Conservation (phyloP, 2,329 filamentous ascomycete genomes). For the Hymenoscyphus albidus region DNA sequence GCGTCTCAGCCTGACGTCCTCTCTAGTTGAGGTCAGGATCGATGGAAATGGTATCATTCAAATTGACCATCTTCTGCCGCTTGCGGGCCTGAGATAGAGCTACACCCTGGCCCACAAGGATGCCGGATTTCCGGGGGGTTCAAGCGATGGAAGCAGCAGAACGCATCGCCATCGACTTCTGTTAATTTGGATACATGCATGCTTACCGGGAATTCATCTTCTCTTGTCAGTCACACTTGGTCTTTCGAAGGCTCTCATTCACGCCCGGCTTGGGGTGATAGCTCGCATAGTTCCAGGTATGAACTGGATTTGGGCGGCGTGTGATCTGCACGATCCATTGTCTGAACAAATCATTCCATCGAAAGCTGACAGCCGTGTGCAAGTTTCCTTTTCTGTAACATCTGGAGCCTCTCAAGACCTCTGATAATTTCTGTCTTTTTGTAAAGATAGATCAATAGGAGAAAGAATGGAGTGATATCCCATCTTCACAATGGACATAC, state of each 20-base stretch:
- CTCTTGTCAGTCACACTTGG: not conserved
- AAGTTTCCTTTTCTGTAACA: not conserved
- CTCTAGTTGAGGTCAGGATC: no score
- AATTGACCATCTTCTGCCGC: not conserved
- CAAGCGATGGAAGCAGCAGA: not conserved
- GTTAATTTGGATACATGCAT: not conserved
- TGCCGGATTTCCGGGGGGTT: not conserved
- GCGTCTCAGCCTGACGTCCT: no score
- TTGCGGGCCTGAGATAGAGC: no score
- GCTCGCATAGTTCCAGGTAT: not conserved
- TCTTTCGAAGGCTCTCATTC: not conserved
- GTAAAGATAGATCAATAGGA: not conserved
- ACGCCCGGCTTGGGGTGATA: not conserved
- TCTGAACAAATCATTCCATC: no score
- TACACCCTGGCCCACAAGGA: not conserved
- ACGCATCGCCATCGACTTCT: not conserved
- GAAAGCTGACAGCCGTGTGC: not conserved
- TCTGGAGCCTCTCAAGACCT: not conserved
- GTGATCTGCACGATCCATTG: not conserved
- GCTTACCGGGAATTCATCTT: not conserved
- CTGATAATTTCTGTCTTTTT: not conserved
- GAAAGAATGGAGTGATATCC: not conserved
- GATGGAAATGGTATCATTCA: no score
- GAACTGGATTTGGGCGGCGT: not conserved
- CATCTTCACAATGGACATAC: no score